Base-by-base conservation (phyloP, 805 yeast species). In the Wickerhamomyces strasburgensis region DNA sequence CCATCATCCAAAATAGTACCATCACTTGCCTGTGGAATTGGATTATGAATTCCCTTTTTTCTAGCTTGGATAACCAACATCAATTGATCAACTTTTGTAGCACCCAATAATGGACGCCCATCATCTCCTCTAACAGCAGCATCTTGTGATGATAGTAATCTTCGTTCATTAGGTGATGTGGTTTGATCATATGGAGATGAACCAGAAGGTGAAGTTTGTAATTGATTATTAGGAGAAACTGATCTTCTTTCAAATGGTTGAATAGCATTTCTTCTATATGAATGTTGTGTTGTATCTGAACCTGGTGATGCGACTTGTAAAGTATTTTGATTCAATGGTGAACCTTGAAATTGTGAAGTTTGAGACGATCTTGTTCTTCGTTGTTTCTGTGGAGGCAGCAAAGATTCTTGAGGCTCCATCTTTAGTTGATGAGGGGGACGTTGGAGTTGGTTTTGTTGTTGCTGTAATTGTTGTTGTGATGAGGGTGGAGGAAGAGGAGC, bases 61-160 rank as follows among this genome's bases (percentile, higher is more conserved):
- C 95, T 71, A 1, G 96, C 95, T 58, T 89, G 95, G 37, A 89
- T 83, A 27, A 87, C 84, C 33, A 89, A 67, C 96, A 89, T 87
- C 52, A 89, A 65, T 51, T 83, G 94, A 61, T 89, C 98, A 19
- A 89, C 85, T 54, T 84, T 84, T 1, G 96, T 89, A 4, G 89
- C 87, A 2, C 96, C 96, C 5, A 86, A 58, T 16, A 81, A 62
- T 4, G 88, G 86, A 35, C 84, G 62, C 2, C 82, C 80, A 47
- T 79, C 84, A 31, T 78, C 84, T 11, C 11, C 11, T 3, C 73
- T 53, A 31, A 65, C 66, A 15, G 64, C 61, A 31, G 67, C 60
- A 34, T 70, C 73, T 39, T 68, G 73, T 0, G 70, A 72, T 6
- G 76, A 64, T 14, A 72, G 67, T 28, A 67, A 51, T 10, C 57